Base-by-base conservation (phyloP, 2,329 filamentous ascomycete genomes). In the Arthroderma uncinatum region DNA sequence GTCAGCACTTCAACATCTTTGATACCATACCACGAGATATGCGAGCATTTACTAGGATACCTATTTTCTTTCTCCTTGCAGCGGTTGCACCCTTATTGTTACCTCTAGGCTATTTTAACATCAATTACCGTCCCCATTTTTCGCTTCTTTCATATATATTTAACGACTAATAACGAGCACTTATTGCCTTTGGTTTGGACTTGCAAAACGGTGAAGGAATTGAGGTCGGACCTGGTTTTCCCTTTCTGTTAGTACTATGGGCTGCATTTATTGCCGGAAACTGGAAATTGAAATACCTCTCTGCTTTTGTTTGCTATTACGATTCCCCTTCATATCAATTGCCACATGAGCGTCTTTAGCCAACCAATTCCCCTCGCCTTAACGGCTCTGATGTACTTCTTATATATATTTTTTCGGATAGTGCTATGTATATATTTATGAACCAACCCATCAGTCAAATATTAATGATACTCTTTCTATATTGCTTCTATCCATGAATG, bases 21-120 rank as follows among this genome's bases (percentile, higher is more conserved):
- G 36, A 47, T 47, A 47, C 23, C 44, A 48, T 30, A 12, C 25
- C 44, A 48, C 23, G 44, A 48, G 44, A 48, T 48, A 28, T 48
- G 44, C 23, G 44, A 28, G 44, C 44, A 48, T 48, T 42, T 48
- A 48, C 21, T 48, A 28, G 44, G 44, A 48, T 48, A 48, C 21
- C 44, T 28, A 48, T n/a, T 48, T 48, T 48, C 4, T 25, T 30
- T 48, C 44, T 14, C 44, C 44, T 28, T 10, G 10, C 25, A 48
- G 21, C 44, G 44, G 21, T 21, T 28, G 39, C 39, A 42, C 19
- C 39, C 10, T 23, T 21, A 10, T 42, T 21, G 9, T 42, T 42
- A 42, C 39, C 39, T 21, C 8, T 14, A 42, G 19, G 21, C 21
- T 48, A 48, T 48, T 48, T 48, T 30, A 25, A 48, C 44, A 48